Conservation (phyloP, 2,329 filamentous ascomycete species). For the Colletotrichum liaoningense region DNA sequence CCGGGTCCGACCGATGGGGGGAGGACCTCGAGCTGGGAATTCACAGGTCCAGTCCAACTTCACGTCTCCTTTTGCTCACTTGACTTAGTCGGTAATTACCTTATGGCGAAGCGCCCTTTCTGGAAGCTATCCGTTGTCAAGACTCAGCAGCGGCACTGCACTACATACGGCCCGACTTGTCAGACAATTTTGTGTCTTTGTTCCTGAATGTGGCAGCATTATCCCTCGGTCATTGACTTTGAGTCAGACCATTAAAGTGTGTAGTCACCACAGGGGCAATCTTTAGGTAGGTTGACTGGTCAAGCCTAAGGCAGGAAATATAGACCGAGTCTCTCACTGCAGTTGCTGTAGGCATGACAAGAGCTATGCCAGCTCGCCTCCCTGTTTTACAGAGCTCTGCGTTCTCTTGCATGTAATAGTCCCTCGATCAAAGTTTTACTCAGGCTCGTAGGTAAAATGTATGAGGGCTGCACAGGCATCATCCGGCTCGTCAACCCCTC, state of each 20-base stretch:
- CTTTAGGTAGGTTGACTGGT: not conserved
- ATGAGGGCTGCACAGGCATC: slow-evolving; percentile 23
- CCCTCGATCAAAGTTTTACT: slow-evolving; percentile 24
- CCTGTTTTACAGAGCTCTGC: not conserved
- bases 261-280: slow-evolving; percentile 8
- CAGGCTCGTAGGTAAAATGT: slow-evolving; percentile 23
- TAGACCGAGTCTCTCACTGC: not conserved
- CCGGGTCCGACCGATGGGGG: slow-evolving; percentile 11
- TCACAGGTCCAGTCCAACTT: slow-evolving; percentile 14
- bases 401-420: not conserved
- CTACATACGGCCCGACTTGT: slow-evolving; percentile 4
- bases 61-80: not conserved
- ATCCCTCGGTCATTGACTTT: not conserved
- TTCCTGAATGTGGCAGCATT: slow-evolving; percentile 5
- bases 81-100: not conserved
- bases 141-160: not conserved
- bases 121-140: not conserved
- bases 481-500: slow-evolving; percentile 25
- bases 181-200: slow-evolving; percentile 1
- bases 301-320: not conserved
- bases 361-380: not conserved
- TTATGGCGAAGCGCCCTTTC: not conserved
- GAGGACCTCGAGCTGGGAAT: not conserved
- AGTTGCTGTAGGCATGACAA: not conserved
- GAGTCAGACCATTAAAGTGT: slow-evolving; percentile 4